A percentile compares a stretch with the other conserved stretches of the same genome.
Evolutionary conservation across 495 filamentous ascomycete species (phyloP).

Genomic region (Bacidia gigantensis): DNA sequence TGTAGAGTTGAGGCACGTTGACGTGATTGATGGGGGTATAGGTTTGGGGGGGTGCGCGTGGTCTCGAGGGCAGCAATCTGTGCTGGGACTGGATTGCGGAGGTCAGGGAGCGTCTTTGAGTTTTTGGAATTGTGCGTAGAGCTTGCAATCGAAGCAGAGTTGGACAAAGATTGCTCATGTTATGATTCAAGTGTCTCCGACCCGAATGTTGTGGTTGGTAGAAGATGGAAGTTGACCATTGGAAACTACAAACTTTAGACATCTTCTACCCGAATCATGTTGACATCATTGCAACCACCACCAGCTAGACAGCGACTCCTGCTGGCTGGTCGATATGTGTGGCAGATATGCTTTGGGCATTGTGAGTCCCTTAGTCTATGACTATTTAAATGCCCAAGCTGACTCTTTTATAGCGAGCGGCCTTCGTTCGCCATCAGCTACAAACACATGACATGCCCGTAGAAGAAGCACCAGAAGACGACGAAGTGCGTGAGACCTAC

Average conservation of each 20-base stretch:
- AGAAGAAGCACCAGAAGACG: slow-evolving; percentile 62
- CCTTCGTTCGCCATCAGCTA: slow-evolving; percentile 56
- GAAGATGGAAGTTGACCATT: neutral
- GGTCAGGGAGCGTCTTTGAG: neutral
- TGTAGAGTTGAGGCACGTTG: slow-evolving; percentile 10
- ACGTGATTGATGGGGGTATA: neutral
- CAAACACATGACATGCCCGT: slow-evolving; percentile 63
- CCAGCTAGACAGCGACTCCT: neutral
- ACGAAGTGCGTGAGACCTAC: slow-evolving; percentile 63
- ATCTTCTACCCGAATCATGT: neutral
- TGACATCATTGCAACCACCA: neutral
- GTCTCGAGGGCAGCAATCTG: neutral
- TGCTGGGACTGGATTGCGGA: neutral
- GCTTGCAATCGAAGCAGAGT: neutral
- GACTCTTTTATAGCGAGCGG: slow-evolving; percentile 32
- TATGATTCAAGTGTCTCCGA: too few species aligned
- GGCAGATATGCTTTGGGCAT: slow-evolving; percentile 71
- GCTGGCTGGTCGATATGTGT: slow-evolving; percentile 44
- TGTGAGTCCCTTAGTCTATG: slow-evolving; percentile 40
- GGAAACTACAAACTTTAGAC: neutral
- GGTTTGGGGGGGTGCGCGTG: neutral
- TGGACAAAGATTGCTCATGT: neutral
- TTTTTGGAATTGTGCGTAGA: neutral
- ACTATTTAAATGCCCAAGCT: neutral
- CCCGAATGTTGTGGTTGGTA: too few species aligned